A percentile compares a stretch with the other conserved stretches of the same genome.
phyloP scores from a whole-genome alignment of 2,329 filamentous ascomycete genomes.

The Emmonsia crescens region DNA sequence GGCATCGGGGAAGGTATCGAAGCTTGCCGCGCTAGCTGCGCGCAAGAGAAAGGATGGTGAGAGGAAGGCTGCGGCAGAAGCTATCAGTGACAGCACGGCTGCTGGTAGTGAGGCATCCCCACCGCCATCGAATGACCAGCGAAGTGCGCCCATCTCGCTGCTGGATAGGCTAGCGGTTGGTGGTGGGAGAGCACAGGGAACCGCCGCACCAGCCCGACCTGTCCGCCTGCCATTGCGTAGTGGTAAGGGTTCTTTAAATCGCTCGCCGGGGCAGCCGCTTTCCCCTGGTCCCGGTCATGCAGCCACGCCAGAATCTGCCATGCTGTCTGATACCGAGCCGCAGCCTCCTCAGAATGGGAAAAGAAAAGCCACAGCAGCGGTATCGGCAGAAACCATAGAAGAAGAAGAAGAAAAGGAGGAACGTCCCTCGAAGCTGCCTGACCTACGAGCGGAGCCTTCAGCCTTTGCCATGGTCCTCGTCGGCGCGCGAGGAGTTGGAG shows the following conservation, averaged over 20 bases:
- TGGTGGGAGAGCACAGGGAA: slow-evolving; percentile 17
- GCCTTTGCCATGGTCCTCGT: slow-evolving; percentile 40
- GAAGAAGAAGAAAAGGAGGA: not conserved
- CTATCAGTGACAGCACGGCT: not conserved
- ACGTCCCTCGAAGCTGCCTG: slow-evolving; percentile 6
- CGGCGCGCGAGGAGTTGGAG: slow-evolving; percentile 17
- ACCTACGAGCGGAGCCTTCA: slow-evolving; percentile 39
- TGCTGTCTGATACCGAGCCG: too few species aligned
- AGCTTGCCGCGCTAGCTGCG: slow-evolving; percentile 79
- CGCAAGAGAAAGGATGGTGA: slow-evolving; percentile 72
- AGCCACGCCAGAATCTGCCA: not conserved
- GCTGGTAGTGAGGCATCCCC: not conserved
- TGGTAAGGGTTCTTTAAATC: not conserved
- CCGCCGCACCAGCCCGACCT: not conserved
- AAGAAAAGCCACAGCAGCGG: slow-evolving; percentile 2
- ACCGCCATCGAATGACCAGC: slow-evolving; percentile 12
- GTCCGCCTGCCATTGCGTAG: slow-evolving; percentile 4
- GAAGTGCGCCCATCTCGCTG: slow-evolving; percentile 23
- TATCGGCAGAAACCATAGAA: not conserved
- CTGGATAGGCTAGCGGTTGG: slow-evolving; percentile 28
- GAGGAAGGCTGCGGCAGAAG: slow-evolving; percentile 29
- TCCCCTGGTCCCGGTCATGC: not conserved
- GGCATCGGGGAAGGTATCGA: slow-evolving; percentile 62
- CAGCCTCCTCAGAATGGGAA: not conserved
- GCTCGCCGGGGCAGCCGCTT: not conserved